Base-by-base conservation (phyloP, 106 monocot species). In the Phalaenopsis equestris region DNA sequence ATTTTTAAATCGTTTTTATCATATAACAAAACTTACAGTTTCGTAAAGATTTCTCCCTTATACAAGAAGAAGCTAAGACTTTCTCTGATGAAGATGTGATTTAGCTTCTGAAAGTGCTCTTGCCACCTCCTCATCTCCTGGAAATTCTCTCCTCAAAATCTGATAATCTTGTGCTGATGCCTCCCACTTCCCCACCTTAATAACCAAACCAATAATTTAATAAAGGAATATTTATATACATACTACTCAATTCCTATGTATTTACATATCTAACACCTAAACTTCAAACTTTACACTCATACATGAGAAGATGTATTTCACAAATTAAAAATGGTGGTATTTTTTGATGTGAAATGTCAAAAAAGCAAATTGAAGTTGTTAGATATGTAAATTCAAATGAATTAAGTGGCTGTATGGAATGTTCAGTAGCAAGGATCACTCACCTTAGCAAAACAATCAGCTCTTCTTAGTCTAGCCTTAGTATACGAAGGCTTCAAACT, bases 401-500 rank as follows among this genome's bases (percentile, higher is more conserved):
- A 30, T 30, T 30, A 30, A 30, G 30, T 30, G n/a, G 30, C 1
- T 37, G n/a, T 67, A 24, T 76, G 0, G 36, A 19, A 5, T 14
- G 58, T 15, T 6, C 4, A 43, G 43, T 18, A 18, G 1, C 10
- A 18, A 38, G 41, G 14, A n/a, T 18, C 8, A 18, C 17, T 77
- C 41, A 96, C 93, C 96, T 91, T 93, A 24, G 86, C 80, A 83
- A 91, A 81, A 87, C 91, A 93, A 76, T 93, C 84, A 23, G 96
- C 96, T 86, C 93, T 85, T 76, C 93, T 85, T 12, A 91, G 82
- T 16, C 93, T 78, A 42, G 93, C 96, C 80, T 93, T 90, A 19
- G 77, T 78, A 74, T 91, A 96, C 0, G 88, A 80, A 45, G 93
- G 93, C 0, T 90, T 77, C 18, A 93, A 56, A 21, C 5, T 78